Conservation (phyloP, 805 yeast genomes). For the Wickerhamomyces kurtzmanii region DNA sequence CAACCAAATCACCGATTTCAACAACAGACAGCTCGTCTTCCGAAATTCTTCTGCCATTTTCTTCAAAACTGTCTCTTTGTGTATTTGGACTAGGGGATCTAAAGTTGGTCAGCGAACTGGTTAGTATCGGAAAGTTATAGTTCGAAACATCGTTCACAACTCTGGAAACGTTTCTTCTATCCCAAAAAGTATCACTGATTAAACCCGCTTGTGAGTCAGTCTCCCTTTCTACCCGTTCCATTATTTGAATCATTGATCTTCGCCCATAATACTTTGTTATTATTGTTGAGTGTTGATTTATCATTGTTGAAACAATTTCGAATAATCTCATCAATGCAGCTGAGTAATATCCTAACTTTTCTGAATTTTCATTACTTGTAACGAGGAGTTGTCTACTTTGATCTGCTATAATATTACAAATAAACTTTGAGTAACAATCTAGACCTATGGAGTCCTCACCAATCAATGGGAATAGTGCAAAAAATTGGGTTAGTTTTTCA, state of each 20-base stretch:
- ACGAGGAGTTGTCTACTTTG: slow-evolving; percentile 67
- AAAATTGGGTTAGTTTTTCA: slow-evolving; percentile 63
- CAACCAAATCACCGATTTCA: slow-evolving; percentile 54
- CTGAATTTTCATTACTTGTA: slow-evolving; percentile 28
- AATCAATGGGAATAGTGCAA: slow-evolving; percentile 81
- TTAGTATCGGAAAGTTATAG: slow-evolving; percentile 39
- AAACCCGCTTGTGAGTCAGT: slow-evolving; percentile 90
- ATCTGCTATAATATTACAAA: slow-evolving; percentile 74
- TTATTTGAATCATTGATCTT: slow-evolving; percentile 51
- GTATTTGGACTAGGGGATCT: slow-evolving; percentile 10
- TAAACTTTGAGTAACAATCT: slow-evolving; percentile 73
- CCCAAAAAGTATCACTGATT: slow-evolving; percentile 79
- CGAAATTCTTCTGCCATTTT: slow-evolving; percentile 16
- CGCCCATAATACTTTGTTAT: slow-evolving; percentile 66
- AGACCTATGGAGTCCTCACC: slow-evolving; percentile 66
- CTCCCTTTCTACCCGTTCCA: slow-evolving; percentile 72
- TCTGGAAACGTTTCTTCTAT: slow-evolving; percentile 51
- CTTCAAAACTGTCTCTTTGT: slow-evolving; percentile 18
- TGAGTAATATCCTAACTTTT: slow-evolving; percentile 43
- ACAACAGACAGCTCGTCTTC: slow-evolving; percentile 38
- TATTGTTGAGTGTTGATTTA: slow-evolving; percentile 78
- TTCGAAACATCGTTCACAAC: slow-evolving; percentile 41
- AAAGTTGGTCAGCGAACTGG: slow-evolving; percentile 5
- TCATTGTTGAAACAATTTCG: slow-evolving; percentile 76
- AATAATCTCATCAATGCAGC: slow-evolving; percentile 58